Conservation (phyloP, 768 basidiomycete genomes). For the Suillus subaureus region DNA sequence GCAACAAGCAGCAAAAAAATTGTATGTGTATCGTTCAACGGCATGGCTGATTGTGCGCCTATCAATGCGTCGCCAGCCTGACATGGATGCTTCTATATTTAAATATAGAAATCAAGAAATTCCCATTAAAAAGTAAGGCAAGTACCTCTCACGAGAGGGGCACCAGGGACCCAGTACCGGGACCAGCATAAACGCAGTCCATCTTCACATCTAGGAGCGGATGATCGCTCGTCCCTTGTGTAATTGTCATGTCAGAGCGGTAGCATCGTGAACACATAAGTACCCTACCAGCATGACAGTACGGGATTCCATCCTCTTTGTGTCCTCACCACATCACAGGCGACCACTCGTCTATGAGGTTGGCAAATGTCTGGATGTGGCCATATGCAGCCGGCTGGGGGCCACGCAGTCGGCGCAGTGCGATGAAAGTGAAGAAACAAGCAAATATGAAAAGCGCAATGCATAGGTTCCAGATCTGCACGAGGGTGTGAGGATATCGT, state of each 20-base stretch:
- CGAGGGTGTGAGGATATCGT: neutral
- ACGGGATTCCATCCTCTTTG: constrained; percentile 14
- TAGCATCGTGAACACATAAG: neutral
- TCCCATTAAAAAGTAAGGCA: too few species aligned
- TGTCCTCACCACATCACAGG: constrained; percentile 33
- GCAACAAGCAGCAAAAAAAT: too few species aligned
- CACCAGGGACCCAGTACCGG: neutral
- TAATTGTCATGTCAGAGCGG: too few species aligned
- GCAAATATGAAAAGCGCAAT: constrained; percentile 22
- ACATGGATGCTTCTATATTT: too few species aligned
- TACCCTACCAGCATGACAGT: constrained; percentile 22
- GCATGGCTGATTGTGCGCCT: too few species aligned
- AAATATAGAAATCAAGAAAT: too few species aligned
- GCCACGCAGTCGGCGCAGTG: constrained; percentile 17
- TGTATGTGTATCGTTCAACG: too few species aligned
- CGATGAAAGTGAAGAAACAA: constrained; percentile 17
- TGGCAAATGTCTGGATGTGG: constrained; percentile 35
- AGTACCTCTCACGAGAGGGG: too few species aligned
- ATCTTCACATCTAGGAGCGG: constrained; percentile 23
- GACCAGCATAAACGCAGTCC: constrained; percentile 20
- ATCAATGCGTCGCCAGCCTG: too few species aligned
- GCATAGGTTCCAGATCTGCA: constrained; percentile 29
- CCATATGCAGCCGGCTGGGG: constrained; percentile 35
- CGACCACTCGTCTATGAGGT: constrained; percentile 39
- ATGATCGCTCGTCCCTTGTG: constrained; percentile 9